Evolutionary conservation across 352 stramenopile species (phyloP), one percentile per base, ranked within the genome.

Genomic region (Pythium folliculosum): DNA sequence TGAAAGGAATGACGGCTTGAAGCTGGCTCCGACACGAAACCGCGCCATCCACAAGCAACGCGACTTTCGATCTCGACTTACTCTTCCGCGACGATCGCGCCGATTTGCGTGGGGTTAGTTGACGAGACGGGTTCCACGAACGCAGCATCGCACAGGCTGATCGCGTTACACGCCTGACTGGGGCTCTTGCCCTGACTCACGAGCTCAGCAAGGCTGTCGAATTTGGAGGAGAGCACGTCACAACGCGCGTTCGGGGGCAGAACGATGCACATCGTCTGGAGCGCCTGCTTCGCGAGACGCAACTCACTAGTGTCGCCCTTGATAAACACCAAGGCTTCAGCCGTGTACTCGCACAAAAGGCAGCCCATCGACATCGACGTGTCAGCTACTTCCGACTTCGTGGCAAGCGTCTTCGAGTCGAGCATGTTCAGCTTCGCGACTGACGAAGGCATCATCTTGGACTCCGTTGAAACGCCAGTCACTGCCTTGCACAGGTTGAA

Each of bases 291-390:
- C 0, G 80, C 79, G 40, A 92, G 65, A 17, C 73, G 80, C 35
- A 92, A 65, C 47, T 78, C 73, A 38, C 77, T 83, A 32, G 86
- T 68, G 55, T 81, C 71, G 30, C 78, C 75, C 35, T 75, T 75
- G 1, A 86, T 80, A 25, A 67, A 65, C 49, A 77, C 63, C 57
- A 92, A 65, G 3, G 91, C 65, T 43, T 91, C 82, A 1, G 77
- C 87, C 32, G 81, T 91, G 75, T 89, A 89, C 65, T 95, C 83
- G 35, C 87, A 95, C 51, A 94, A 79, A 23, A 95, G 60, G 56
- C 87, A 95, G 40, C 83, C 69, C 53, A 92, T 73, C 13, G 77
- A 83, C 63, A 87, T 81, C 5, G 73, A 74, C 43, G 77, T 76
- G 21, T 82, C 58, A 10, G 59, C 14, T 40, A 53, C 32, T 19